Conservation (phyloP, 2,329 filamentous ascomycete genomes). For the Xylariaceae sp. region DNA sequence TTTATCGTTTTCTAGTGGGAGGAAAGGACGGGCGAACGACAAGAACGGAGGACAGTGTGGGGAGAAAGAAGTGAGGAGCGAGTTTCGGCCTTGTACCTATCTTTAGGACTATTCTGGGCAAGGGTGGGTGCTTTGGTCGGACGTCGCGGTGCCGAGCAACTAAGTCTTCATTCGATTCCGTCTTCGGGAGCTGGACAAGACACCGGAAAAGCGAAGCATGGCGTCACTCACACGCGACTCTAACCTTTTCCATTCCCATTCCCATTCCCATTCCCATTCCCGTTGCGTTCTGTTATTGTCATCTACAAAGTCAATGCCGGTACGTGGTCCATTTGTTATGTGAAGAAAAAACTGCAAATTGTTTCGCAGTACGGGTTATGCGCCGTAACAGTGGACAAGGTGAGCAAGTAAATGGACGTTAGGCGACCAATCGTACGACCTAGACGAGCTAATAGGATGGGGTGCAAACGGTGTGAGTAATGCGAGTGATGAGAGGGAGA, state of each 20-base stretch:
- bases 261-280: too few relatives aligned
- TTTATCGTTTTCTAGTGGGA: background rate
- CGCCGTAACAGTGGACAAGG: background rate
- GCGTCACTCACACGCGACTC: too few relatives aligned
- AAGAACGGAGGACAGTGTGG: background rate
- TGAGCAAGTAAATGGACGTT: background rate
- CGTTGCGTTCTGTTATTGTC: too few relatives aligned
- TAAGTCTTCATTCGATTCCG: background rate
- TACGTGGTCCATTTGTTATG: too few relatives aligned
- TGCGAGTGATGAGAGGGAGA: constrained; percentile 4
- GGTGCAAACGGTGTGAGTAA: constrained; percentile 3
- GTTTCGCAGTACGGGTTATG: background rate
- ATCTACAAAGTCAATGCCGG: too few relatives aligned
- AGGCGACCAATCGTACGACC: background rate
- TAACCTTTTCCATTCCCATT: too few relatives aligned
- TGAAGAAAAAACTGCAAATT: too few relatives aligned
- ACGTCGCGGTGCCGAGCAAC: background rate
- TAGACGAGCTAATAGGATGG: background rate
- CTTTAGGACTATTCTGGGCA: background rate
- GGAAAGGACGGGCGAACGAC: background rate
- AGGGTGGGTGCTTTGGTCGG: background rate
- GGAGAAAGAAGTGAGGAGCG: background rate
- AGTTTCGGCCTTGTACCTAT: background rate
- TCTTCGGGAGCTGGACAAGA: background rate
- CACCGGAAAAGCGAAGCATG: too few relatives aligned